Percentiles rank a stretch among this genome's conserved stretches.
These are phyloP conservation scores for Lyophyllum atratum DNA, from an alignment of 768 basidiomycete genomes.

Conservation along the genomic window DNA sequence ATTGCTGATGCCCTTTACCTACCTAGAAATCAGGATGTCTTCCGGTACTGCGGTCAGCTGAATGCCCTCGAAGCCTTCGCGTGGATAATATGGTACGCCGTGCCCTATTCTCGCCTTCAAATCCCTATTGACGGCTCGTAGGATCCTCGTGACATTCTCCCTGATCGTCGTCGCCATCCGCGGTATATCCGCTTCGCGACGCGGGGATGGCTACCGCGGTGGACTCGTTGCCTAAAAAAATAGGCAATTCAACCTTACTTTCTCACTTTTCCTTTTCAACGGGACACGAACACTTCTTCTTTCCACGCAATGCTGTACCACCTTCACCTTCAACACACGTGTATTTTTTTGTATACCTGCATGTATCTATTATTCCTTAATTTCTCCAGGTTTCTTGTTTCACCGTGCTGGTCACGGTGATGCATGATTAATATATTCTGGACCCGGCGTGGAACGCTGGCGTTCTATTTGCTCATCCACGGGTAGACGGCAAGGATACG, in stretches of 20 bases:
- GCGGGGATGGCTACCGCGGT: conserved; percentile 70
- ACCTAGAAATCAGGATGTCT: conserved; percentile 39
- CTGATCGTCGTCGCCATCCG: conserved; percentile 61
- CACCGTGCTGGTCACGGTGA: neutral
- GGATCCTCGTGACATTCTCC: conserved; percentile 65
- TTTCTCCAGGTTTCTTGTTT: neutral
- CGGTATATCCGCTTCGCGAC: conserved; percentile 56
- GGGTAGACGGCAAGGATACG: too few species aligned
- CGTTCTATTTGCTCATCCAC: too few species aligned
- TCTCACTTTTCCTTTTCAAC: neutral
- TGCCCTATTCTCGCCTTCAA: neutral
- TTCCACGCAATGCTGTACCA: neutral
- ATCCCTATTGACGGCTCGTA: conserved; percentile 25
- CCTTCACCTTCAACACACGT: conserved; percentile 3
- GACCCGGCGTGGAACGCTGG: too few species aligned
- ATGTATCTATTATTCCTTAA: neutral
- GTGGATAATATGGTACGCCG: conserved; percentile 70
- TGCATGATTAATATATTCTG: neutral
- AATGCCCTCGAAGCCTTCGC: conserved; percentile 77
- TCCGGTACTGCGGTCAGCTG: conserved; percentile 73
- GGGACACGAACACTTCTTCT: neutral
- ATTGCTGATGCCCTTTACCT: neutral
- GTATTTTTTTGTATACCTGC: conserved; percentile 1
- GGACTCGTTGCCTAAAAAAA: conserved; percentile 38
- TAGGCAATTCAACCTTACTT: neutral